Percentiles rank a stretch among this genome's conserved stretches.
phyloP scores from a whole-genome alignment of 1,284 basidiomycete genomes.

The Dichomitus squalens region DNA sequence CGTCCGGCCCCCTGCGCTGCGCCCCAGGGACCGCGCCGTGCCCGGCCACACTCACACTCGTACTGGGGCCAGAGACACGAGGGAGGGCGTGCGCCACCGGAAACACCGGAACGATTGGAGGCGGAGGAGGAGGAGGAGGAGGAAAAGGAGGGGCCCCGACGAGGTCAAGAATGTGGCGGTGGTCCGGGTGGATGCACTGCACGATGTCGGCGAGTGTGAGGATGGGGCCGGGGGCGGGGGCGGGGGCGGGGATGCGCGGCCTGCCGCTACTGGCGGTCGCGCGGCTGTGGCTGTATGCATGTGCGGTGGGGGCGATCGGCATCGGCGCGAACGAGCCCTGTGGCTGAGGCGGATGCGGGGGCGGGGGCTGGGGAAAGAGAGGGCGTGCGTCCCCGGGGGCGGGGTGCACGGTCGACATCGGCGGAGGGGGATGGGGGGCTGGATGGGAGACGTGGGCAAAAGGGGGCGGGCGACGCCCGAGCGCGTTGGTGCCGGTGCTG shows the following conservation, averaged over 20 bases:
- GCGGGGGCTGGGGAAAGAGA: neutral
- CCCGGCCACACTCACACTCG: neutral
- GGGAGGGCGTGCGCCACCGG: too few relatives aligned
- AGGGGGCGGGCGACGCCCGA: neutral
- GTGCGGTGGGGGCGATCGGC: neutral
- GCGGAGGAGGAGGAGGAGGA: neutral
- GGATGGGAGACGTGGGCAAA: neutral
- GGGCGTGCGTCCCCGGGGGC: too few relatives aligned
- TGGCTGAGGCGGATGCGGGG: neutral
- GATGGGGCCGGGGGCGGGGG: neutral
- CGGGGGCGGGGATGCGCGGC: neutral
- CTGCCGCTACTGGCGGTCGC: too few relatives aligned
- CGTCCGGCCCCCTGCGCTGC: neutral
- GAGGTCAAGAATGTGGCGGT: conserved; percentile 3
- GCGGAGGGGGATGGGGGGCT: too few relatives aligned
- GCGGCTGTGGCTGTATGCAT: too few relatives aligned
- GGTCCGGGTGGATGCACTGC: conserved; percentile 15
- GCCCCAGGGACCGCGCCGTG: neutral
- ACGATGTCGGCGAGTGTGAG: neutral
- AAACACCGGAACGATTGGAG: too few relatives aligned
- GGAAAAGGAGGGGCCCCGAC: neutral
- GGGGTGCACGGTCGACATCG: neutral
- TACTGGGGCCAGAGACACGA: neutral
- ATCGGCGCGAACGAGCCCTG: neutral
- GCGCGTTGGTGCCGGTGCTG: neutral